Percentiles rank a stretch among this genome's conserved stretches.
Evolutionary conservation across 176 grass and related monocot species (phyloP).

Genomic region (Canna indica): DNA sequence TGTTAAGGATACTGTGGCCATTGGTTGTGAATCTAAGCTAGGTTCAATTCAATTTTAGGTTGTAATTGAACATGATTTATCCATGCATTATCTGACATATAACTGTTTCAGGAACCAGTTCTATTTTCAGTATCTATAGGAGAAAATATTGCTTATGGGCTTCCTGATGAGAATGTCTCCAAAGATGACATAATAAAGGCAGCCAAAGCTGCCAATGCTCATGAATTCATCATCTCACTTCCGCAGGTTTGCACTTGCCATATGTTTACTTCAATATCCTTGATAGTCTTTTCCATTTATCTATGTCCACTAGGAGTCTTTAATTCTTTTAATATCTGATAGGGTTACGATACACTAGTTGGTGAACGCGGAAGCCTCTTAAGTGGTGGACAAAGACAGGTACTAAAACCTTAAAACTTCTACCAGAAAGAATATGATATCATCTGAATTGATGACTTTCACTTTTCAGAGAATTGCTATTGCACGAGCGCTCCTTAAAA

Average conservation of each 20-base stretch:
- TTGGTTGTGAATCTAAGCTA: not conserved
- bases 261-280: not conserved
- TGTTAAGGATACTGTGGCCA: too few relatives aligned
- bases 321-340: slow-evolving; percentile 15
- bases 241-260: slow-evolving; percentile 46
- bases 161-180: slow-evolving; percentile 80
- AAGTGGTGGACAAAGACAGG: slow-evolving; percentile 98
- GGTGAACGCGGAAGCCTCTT: slow-evolving; percentile 82
- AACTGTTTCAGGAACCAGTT: slow-evolving; percentile 62
- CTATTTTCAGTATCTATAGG: slow-evolving; percentile 77
- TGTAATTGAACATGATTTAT: not conserved
- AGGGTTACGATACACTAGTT: slow-evolving; percentile 89
- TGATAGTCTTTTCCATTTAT: not conserved
- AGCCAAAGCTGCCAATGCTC: slow-evolving; percentile 94
- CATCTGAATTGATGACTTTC: slow-evolving; percentile 13
- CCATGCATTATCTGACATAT: not conserved
- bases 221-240: slow-evolving; percentile 95
- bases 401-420: slow-evolving; percentile 19
- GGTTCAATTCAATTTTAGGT: not conserved
- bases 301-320: not conserved
- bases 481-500: slow-evolving; percentile 81
- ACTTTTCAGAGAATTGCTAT: slow-evolving; percentile 78
- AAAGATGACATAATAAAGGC: slow-evolving; percentile 97
- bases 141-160: slow-evolving; percentile 96
- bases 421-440: too few relatives aligned